phyloP scores from a whole-genome alignment of 345 rosid genomes.

The Luvunga scandens region DNA sequence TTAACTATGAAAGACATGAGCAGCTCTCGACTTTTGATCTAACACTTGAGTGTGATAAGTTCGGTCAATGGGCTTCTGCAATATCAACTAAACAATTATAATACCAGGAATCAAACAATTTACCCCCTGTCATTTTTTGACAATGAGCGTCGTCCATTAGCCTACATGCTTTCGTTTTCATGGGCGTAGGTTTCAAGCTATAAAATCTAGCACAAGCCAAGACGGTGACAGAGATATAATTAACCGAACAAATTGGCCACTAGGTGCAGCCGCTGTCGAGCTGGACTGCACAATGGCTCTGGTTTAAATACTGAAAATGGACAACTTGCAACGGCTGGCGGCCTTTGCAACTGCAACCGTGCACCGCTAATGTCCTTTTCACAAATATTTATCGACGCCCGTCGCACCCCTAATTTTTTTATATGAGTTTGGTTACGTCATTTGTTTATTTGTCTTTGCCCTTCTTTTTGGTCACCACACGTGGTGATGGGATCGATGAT shows the following conservation, averaged over 20 bases:
- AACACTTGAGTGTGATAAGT: no score
- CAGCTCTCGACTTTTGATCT: no score
- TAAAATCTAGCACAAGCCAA: no score
- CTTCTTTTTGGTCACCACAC: no score
- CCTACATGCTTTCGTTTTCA: not conserved
- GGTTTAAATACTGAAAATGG: not conserved
- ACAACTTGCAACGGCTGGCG: not conserved
- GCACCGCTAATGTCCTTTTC: not conserved
- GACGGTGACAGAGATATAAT: not conserved
- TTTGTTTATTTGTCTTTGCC: no score
- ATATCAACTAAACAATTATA: no score
- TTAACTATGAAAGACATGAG: no score
- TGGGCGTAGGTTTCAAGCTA: not conserved
- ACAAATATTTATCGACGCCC: not conserved
- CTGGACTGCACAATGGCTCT: not conserved
- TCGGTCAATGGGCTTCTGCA: no score
- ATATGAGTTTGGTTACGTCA: no score
- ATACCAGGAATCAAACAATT: not conserved
- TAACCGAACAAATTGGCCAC: not conserved
- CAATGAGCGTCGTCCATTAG: not conserved
- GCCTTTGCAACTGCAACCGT: not conserved
- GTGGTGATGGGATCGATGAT: no score
- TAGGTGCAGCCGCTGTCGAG: not conserved
- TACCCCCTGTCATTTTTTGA: not conserved
- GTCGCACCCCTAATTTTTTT: no score